These are phyloP conservation scores for Polyplosphaeria fusca DNA, from an alignment of 495 filamentous ascomycete species.

Conservation along the genomic window DNA sequence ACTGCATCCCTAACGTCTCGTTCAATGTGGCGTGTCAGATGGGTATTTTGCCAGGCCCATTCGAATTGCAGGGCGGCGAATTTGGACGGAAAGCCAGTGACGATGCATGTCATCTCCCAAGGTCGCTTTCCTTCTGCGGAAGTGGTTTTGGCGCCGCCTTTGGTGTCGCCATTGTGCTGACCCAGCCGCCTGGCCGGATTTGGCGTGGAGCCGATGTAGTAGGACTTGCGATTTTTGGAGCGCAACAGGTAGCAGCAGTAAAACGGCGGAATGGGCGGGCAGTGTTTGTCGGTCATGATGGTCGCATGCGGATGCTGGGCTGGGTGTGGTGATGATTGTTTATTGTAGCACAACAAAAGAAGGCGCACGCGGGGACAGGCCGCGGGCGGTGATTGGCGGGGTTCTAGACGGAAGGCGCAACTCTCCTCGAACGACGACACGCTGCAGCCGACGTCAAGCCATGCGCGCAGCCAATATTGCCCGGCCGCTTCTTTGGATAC, in stretches of 20 bases:
- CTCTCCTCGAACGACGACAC: background rate
- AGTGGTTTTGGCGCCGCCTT: constrained; percentile 78
- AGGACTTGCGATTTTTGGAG: constrained; percentile 62
- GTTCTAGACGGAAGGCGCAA: background rate
- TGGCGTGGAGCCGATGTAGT: constrained; percentile 88
- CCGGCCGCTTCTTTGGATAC: background rate
- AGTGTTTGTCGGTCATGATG: constrained; percentile 9
- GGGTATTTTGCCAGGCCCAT: constrained; percentile 90
- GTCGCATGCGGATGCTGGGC: background rate
- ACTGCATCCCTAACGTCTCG: constrained; percentile 32
- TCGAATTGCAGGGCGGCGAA: constrained; percentile 92
- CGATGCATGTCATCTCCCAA: constrained; percentile 90
- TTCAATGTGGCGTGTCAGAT: constrained; percentile 69
- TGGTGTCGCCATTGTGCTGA: constrained; percentile 81
- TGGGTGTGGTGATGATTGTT: background rate
- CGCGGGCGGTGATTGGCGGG: constrained; percentile 1
- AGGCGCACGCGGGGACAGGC: background rate
- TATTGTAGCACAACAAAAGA: constrained; percentile 9
- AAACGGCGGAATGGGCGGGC: constrained; percentile 66
- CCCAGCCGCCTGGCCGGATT: constrained; percentile 74
- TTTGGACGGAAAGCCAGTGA: constrained; percentile 83
- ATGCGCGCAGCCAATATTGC: constrained; percentile 11
- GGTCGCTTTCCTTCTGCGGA: constrained; percentile 59
- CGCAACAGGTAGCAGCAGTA: constrained; percentile 86
- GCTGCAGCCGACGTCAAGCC: constrained; percentile 13